Evolutionary conservation across 1,139 yeast genomes (phyloP), one percentile per base, ranked within the genome.

Genomic region (Debaryomyces psychrophilus): DNA sequence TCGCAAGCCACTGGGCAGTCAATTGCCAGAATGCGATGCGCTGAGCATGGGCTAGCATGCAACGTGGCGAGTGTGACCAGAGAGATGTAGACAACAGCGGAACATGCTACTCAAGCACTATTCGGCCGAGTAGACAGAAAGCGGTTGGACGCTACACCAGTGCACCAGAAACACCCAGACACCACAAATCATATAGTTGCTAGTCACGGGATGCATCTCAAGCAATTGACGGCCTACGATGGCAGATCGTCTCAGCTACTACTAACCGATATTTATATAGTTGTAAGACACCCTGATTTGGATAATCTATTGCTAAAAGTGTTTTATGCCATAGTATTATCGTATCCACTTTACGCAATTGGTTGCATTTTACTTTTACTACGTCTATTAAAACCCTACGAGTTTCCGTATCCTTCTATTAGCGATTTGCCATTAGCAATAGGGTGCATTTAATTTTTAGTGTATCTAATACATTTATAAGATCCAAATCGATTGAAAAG

Each of bases 401-500:
- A 20, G 22, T 8, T 33, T n/a, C 25, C 8, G 36, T 33, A 20
- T 14, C 36, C 14, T 17, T 17, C 18, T 20, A 14, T 9, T 26
- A 9, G 12, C 28, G 28, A 26, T 18, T 33, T 33, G n/a, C 14
- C 8, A 33, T 11, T 33, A 18, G n/a, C 3, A 33, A 11, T 5
- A 18, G 25, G 36, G 36, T 9, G 40, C 29, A 37, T 15, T 26
- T 37, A 12, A n/a, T 35, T 31, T 35, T 23, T 35, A 23, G 29
- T 22, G 8, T 23, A 35, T 23, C 17, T 23, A 22, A 35, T 33
- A 11, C 36, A 37, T 11, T 26, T 37, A 26, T 37, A 37, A 17
- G 31, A 37, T 17, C 31, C n/a, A 38, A 25, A 37, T 25, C 41
- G 28, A 38, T 38, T 28, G 41, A 34, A 41, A 36, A 35, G 44